These are phyloP conservation scores for Seminavis robusta DNA, from an alignment of 108 stramenopile species.

Conservation along the genomic window DNA sequence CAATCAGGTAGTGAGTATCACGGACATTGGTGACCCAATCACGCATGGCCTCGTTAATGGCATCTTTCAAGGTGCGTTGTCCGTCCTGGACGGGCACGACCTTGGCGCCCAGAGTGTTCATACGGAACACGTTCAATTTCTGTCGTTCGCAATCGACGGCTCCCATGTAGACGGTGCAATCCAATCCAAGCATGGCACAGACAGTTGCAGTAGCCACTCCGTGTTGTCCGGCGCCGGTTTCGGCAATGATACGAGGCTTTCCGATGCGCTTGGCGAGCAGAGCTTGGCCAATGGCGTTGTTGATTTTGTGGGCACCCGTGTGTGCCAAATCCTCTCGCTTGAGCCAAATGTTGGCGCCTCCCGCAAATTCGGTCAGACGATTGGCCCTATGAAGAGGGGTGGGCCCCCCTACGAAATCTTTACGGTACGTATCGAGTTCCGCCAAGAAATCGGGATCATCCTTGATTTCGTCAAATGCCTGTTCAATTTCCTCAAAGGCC, in stretches of 20 bases:
- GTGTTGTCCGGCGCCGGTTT: conserved; percentile 97
- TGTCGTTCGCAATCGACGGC: conserved; percentile 93
- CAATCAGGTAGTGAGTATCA: conserved; percentile 93
- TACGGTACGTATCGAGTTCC: conserved; percentile 85
- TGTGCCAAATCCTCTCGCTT: conserved; percentile 97
- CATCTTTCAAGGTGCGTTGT: conserved; percentile 90
- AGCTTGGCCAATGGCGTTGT: conserved; percentile 96
- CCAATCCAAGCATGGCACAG: conserved; percentile 90
- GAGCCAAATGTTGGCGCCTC: conserved; percentile 94
- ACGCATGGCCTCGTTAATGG: conserved; percentile 97
- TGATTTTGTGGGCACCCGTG: conserved; percentile 98
- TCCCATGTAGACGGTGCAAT: conserved; percentile 97
- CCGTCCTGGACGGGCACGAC: conserved; percentile 91
- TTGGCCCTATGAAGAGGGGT: conserved; percentile 90
- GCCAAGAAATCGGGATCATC: conserved; percentile 88
- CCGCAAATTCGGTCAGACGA: conserved; percentile 80
- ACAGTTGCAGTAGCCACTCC: conserved; percentile 95
- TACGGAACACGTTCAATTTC: conserved; percentile 91
- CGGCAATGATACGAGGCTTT: conserved; percentile 95
- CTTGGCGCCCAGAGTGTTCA: conserved; percentile 95
- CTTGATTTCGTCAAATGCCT: conserved; percentile 77
- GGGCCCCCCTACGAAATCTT: conserved; percentile 92
- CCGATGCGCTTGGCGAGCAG: conserved; percentile 92
- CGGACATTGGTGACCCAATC: conserved; percentile 97
- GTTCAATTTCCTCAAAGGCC: conserved; percentile 93